Conservation (phyloP, 2,329 filamentous ascomycete species). For the Tolypocladium album region DNA sequence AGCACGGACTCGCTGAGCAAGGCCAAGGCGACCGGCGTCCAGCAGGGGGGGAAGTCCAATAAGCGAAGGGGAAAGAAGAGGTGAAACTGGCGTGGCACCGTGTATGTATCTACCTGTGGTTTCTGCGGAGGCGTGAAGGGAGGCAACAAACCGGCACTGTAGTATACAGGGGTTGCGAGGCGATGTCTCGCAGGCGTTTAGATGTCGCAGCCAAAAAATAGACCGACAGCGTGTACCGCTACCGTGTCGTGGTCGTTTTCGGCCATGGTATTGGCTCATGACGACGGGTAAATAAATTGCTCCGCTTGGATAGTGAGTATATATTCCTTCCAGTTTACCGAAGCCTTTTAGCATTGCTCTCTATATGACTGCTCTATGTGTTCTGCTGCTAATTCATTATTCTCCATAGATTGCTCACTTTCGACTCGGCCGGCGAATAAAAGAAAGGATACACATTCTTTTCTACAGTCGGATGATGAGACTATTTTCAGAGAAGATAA, state of each 20-base stretch:
- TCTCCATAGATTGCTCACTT: too few species aligned
- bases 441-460: too few species aligned
- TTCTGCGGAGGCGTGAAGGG: neutral
- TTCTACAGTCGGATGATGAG: too few species aligned
- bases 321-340: too few species aligned
- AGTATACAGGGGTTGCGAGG: neutral
- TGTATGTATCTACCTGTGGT: neutral
- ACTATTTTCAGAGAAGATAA: too few species aligned
- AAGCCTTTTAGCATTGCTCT: too few species aligned
- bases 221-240: neutral
- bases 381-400: too few species aligned
- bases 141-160: neutral
- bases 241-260: neutral
- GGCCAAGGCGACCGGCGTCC: slow-evolving; percentile 38
- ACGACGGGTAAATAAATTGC: neutral
- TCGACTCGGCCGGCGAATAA: too few species aligned
- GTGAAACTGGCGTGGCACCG: neutral
- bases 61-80: slow-evolving; percentile 37
- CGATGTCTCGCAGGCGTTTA: neutral
- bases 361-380: too few species aligned
- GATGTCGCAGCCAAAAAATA: neutral
- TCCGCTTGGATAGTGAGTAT: too few species aligned
- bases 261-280: neutral
- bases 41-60: slow-evolving; percentile 34
- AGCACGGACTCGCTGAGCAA: slow-evolving; percentile 43